phyloP scores from a whole-genome alignment of 257 asterid genomes.

The Solanum appendiculatum region DNA sequence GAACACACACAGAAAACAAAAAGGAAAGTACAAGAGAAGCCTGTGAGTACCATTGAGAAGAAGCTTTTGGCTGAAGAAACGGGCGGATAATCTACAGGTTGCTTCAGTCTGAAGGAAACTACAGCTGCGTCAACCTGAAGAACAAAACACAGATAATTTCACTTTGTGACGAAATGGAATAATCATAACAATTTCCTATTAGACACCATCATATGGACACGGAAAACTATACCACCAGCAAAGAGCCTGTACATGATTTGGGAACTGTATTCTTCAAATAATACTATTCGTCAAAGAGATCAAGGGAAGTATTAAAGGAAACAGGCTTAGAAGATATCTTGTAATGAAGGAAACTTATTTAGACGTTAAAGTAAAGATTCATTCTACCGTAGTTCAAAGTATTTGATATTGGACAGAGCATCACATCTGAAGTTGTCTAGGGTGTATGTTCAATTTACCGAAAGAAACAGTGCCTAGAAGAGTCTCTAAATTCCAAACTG shows the following conservation, averaged over 20 bases:
- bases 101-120: conserved; percentile 68
- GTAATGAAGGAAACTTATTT: not conserved
- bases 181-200: not conserved
- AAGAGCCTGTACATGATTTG: not conserved
- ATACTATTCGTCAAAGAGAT: not conserved
- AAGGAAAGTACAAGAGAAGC: not conserved
- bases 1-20: not conserved
- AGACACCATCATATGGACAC: not conserved
- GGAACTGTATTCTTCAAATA: not conserved
- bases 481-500: not conserved
- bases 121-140: conserved; percentile 93
- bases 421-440: not conserved
- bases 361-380: not conserved
- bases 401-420: not conserved
- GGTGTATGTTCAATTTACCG: not conserved
- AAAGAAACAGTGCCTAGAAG: not conserved
- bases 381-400: not conserved
- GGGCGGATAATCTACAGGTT: conserved; percentile 49
- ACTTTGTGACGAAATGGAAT: not conserved
- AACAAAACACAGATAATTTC: not conserved
- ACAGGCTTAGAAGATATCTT: not conserved
- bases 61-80: conserved; percentile 84
- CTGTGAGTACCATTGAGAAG: conserved; percentile 67
- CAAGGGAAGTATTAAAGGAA: not conserved
- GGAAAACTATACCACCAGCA: not conserved